These are phyloP conservation scores for Davidsoniella neocaledoniae DNA, from an alignment of 2,329 filamentous ascomycete genomes.

Conservation along the genomic window DNA sequence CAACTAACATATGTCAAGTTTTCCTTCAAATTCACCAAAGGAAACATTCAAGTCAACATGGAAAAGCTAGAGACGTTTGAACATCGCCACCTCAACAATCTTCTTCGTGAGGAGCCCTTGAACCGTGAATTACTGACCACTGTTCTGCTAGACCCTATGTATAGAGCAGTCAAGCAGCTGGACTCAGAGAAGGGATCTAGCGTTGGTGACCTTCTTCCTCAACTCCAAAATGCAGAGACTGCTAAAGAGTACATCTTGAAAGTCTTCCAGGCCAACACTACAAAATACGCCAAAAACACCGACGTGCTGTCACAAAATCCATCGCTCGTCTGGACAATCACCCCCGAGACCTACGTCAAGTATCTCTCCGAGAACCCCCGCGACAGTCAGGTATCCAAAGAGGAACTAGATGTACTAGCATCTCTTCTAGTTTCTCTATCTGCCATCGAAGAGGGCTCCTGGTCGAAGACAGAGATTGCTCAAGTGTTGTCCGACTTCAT, in stretches of 20 bases:
- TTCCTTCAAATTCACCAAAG: slow-evolving; percentile 74
- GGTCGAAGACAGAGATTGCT: slow-evolving; percentile 17
- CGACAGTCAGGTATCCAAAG: not conserved
- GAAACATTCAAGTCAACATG: slow-evolving; percentile 68
- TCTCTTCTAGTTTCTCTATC: slow-evolving; percentile 15
- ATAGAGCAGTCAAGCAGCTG: not conserved
- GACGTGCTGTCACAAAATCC: slow-evolving; percentile 19
- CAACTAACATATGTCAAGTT: slow-evolving; percentile 33
- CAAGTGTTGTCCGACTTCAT: slow-evolving; percentile 13
- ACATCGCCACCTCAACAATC: slow-evolving; percentile 37
- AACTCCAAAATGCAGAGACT: not conserved
- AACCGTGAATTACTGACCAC: slow-evolving; percentile 10
- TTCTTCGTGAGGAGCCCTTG: slow-evolving; percentile 16
- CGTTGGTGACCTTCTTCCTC: not conserved
- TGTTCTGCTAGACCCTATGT: slow-evolving; percentile 13
- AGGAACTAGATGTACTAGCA: slow-evolving; percentile 7
- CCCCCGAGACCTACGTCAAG: slow-evolving; percentile 16
- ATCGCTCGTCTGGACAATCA: slow-evolving; percentile 24
- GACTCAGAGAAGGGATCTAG: not conserved
- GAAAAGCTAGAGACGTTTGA: slow-evolving; percentile 73
- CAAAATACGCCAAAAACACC: slow-evolving; percentile 12
- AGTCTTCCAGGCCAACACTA: slow-evolving; percentile 10
- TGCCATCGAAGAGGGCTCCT: slow-evolving; percentile 13
- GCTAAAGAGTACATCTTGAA: slow-evolving; percentile 8
- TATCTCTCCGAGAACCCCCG: not conserved